Conservation (phyloP, 768 basidiomycete genomes). For the Tremella yokohamensis region DNA sequence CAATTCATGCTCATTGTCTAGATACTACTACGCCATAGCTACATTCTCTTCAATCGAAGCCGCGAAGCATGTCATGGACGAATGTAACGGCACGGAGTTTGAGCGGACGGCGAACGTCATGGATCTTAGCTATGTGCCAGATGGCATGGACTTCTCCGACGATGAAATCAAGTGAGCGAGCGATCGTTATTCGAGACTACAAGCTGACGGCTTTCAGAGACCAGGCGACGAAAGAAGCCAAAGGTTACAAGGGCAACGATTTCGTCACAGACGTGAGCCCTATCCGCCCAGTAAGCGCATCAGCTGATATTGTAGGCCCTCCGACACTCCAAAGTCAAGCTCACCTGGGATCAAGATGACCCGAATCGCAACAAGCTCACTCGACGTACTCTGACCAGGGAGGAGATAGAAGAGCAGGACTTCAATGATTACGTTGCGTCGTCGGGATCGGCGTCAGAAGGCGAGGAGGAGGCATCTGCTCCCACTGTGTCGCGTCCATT, state of each 20-base stretch:
- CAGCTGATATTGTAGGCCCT: conserved; percentile 64
- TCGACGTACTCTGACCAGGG: conserved; percentile 68
- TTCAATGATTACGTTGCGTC: conserved; percentile 76
- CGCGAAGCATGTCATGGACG: conserved; percentile 72
- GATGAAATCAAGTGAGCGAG: conserved; percentile 61
- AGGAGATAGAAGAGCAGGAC: conserved; percentile 88
- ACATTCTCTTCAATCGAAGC: conserved; percentile 76
- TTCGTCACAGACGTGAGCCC: conserved; percentile 83
- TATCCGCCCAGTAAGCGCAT: neutral
- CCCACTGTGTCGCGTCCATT: neutral
- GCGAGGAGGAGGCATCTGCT: conserved; percentile 7
- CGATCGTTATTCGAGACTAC: neutral
- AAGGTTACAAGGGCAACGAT: conserved; percentile 69
- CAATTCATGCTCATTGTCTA: conserved; percentile 46
- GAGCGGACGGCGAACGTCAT: conserved; percentile 96
- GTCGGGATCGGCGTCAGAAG: conserved; percentile 58
- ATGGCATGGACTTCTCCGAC: conserved; percentile 78
- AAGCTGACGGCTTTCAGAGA: conserved; percentile 59
- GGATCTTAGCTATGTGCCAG: conserved; percentile 88
- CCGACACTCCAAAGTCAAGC: conserved; percentile 93
- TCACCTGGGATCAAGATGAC: conserved; percentile 98
- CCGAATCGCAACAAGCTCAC: conserved; percentile 77
- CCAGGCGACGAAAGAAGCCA: conserved; percentile 68
- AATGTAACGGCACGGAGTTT: conserved; percentile 90
- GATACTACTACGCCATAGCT: conserved; percentile 92